phyloP scores from a whole-genome alignment of 1,139 yeast species.

The Geotrichum phurueaensis region DNA sequence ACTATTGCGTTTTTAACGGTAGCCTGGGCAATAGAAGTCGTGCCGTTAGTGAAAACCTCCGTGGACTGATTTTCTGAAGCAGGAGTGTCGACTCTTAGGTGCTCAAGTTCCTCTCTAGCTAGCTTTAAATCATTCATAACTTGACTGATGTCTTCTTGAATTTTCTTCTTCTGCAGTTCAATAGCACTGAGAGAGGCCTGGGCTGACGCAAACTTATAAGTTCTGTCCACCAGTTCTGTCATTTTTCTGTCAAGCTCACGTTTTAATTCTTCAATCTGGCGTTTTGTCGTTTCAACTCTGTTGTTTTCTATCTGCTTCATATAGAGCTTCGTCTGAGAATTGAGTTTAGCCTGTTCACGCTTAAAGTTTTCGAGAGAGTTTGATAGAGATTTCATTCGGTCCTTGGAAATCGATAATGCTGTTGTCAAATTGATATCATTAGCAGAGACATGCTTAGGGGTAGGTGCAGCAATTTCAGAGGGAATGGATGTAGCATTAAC shows the following conservation, averaged over 20 bases:
- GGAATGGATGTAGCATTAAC: not conserved
- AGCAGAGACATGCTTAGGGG: not conserved
- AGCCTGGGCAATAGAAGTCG: not conserved
- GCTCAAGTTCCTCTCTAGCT: not conserved
- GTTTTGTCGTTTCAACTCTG: not conserved
- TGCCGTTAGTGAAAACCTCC: not conserved
- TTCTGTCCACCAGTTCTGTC: constrained; percentile 15
- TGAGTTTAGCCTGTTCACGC: constrained; percentile 4
- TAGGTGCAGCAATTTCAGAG: not conserved
- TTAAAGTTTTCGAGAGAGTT: not conserved
- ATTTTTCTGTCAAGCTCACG: constrained; percentile 19
- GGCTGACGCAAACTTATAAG: constrained; percentile 5
- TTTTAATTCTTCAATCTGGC: constrained; percentile 15
- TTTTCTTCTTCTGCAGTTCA: not conserved
- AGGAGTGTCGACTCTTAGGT: not conserved
- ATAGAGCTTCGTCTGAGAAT: constrained; percentile 4
- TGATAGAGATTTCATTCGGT: not conserved
- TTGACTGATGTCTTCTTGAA: not conserved
- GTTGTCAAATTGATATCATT: not conserved
- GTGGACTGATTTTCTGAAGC: not conserved
- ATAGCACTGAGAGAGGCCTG: constrained; percentile 7
- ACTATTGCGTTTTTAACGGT: not conserved
- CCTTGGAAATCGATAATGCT: constrained; percentile 9
- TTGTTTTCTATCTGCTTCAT: constrained; percentile 10
- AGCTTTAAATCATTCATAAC: not conserved